phyloP scores from a whole-genome alignment of 2,329 filamentous ascomycete species.

The Beauveria pseudobassiana region DNA sequence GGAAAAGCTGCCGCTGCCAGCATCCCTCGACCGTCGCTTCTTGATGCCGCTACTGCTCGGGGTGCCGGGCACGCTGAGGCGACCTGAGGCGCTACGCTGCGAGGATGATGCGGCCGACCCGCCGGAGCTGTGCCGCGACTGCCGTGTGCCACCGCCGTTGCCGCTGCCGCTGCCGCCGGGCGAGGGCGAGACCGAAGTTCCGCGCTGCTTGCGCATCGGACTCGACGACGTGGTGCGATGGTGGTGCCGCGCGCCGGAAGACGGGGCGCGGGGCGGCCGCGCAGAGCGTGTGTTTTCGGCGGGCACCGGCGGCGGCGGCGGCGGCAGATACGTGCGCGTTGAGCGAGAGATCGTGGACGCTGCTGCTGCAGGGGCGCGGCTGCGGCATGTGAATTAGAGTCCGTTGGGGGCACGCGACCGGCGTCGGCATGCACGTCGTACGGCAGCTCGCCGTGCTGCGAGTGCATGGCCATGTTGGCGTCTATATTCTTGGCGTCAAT shows the following conservation, averaged over 20 bases:
- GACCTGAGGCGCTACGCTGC: conserved; percentile 28
- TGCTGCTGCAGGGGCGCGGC: conserved; percentile 25
- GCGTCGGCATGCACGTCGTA: conserved; percentile 6
- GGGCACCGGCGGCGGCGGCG: conserved; percentile 22
- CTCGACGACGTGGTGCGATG: conserved; percentile 33
- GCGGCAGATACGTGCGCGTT: conserved; percentile 29
- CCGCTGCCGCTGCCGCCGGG: conserved; percentile 8
- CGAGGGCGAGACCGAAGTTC: conserved; percentile 30
- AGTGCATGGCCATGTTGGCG: conserved; percentile 22
- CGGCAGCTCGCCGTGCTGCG: conserved; percentile 11
- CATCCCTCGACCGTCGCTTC: conserved; percentile 31
- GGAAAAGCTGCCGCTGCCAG: conserved; percentile 19
- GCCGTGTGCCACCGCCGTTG: conserved; percentile 12
- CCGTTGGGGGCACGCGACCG: conserved; percentile 20
- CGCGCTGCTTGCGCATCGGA: conserved; percentile 35
- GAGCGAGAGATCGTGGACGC: conserved; percentile 27
- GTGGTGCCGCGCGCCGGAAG: conserved; percentile 39
- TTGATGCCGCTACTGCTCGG: conserved; percentile 27
- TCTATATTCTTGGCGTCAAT: conserved; percentile 26
- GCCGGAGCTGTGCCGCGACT: conserved; percentile 33
- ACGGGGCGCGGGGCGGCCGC: conserved; percentile 45
- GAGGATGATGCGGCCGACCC: conserved; percentile 25
- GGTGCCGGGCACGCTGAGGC: conserved; percentile 30
- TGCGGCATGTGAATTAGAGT: conserved; percentile 49
- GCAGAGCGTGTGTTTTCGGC: conserved; percentile 18